These are phyloP conservation scores for Sordariomycetes sp. DNA, from an alignment of 2,329 filamentous ascomycete genomes.

Conservation along the genomic window DNA sequence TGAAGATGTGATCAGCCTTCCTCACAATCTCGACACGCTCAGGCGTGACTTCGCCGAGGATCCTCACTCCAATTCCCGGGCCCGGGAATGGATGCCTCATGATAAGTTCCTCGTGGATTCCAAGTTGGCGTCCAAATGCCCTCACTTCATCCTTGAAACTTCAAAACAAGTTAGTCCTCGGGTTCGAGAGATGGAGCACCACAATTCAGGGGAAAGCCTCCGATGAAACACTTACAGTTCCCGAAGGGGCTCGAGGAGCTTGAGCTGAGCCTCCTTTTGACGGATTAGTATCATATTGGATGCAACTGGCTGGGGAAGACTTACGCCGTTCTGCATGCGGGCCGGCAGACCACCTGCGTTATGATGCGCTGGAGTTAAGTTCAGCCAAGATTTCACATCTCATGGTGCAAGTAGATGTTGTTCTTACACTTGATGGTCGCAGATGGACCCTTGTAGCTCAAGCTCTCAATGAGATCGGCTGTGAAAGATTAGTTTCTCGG, in stretches of 20 bases:
- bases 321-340: conserved; percentile 36
- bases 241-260: no score
- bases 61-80: conserved; percentile 62
- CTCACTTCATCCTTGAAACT: conserved; percentile 1
- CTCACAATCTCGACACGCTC: conserved; percentile 72
- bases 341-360: conserved; percentile 61
- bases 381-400: not conserved
- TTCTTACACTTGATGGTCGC: conserved; percentile 36
- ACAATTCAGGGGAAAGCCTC: no score
- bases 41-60: conserved; percentile 75
- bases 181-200: no score
- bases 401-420: not conserved
- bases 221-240: no score
- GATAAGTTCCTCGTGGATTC: conserved; percentile 16
- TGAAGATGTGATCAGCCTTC: conserved; percentile 72
- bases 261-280: no score
- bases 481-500: not conserved
- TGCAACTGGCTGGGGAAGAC: no score
- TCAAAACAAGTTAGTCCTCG: no score
- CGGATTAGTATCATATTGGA: no score
- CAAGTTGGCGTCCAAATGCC: conserved; percentile 15
- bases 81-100: conserved; percentile 16
- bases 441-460: conserved; percentile 37
- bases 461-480: conserved; percentile 33
- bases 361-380: conserved; percentile 26